A percentile compares a stretch with the other conserved stretches of the same genome.
These are phyloP conservation scores for Amaranthus palmeri DNA, from an alignment of 148 eudicot genomes.

Conservation along the genomic window DNA sequence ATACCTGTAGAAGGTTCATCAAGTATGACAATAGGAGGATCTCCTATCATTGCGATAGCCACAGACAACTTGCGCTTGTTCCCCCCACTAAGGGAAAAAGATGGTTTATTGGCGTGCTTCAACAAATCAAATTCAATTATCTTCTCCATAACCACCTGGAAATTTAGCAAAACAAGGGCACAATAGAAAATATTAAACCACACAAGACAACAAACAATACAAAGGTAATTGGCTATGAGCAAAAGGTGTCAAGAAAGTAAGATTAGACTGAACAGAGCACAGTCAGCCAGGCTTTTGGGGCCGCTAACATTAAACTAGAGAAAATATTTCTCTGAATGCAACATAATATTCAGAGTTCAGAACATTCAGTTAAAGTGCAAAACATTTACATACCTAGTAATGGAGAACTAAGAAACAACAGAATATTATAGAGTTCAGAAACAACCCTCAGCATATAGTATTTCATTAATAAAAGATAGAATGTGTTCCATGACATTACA, in stretches of 20 bases:
- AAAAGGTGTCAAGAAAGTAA: not conserved
- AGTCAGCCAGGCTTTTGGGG: not conserved
- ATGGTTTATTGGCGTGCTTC: constrained; percentile 81
- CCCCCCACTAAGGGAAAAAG: constrained; percentile 88
- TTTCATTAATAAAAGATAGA: not conserved
- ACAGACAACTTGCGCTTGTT: constrained; percentile 97
- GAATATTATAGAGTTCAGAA: not conserved
- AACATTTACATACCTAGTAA: not conserved
- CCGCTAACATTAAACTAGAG: not conserved
- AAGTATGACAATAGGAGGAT: constrained; percentile 93
- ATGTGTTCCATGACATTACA: constrained; percentile 16
- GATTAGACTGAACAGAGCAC: not conserved
- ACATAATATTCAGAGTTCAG: not conserved
- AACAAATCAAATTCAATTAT: constrained; percentile 81
- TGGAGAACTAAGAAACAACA: not conserved
- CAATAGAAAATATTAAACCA: no score
- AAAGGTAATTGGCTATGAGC: not conserved
- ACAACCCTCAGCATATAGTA: not conserved
- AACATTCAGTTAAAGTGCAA: not conserved
- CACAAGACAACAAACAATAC: not conserved
- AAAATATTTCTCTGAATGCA: not conserved
- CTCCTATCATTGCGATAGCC: constrained; percentile 98
- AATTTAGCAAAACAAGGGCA: not conserved
- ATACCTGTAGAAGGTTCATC: constrained; percentile 98
- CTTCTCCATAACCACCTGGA: constrained; percentile 83